A percentile compares a stretch with the other conserved stretches of the same genome.
These are phyloP conservation scores for Torulaspora pretoriensis DNA, from an alignment of 1,139 yeast species.

Conservation along the genomic window DNA sequence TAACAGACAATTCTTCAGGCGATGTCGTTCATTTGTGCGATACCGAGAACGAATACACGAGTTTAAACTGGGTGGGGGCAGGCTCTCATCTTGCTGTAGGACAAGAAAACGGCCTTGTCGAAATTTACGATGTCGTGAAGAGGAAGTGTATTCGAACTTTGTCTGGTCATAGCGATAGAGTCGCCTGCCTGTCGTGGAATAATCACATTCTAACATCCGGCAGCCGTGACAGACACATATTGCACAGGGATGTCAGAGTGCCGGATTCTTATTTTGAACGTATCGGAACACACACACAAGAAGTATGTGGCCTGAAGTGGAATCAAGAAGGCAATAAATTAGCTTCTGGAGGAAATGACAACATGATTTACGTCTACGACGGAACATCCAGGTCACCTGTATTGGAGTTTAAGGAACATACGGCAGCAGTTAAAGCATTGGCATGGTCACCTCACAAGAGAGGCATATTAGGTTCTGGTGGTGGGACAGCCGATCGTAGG, in stretches of 20 bases:
- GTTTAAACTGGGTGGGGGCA: slow-evolving; percentile 90
- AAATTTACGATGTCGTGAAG: slow-evolving; percentile 92
- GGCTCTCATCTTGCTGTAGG: slow-evolving; percentile 95
- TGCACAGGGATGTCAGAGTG: slow-evolving; percentile 87
- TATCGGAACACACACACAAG: slow-evolving; percentile 79
- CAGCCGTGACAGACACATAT: slow-evolving; percentile 74
- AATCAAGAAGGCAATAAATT: slow-evolving; percentile 79
- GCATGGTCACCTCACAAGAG: slow-evolving; percentile 98
- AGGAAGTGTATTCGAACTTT: slow-evolving; percentile 80
- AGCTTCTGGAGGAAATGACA: slow-evolving; percentile 95
- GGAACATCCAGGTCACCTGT: slow-evolving; percentile 69
- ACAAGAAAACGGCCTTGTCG: slow-evolving; percentile 79
- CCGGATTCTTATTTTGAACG: slow-evolving; percentile 76
- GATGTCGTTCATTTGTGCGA: slow-evolving; percentile 73
- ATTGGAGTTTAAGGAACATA: slow-evolving; percentile 73
- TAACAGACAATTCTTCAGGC: slow-evolving; percentile 88
- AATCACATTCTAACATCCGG: slow-evolving; percentile 86
- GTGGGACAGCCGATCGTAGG: slow-evolving; percentile 92
- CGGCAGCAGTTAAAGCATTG: slow-evolving; percentile 93
- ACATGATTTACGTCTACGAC: slow-evolving; percentile 81
- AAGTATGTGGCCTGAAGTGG: slow-evolving; percentile 96
- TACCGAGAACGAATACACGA: slow-evolving; percentile 43
- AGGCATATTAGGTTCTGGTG: slow-evolving; percentile 91
- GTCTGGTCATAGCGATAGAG: slow-evolving; percentile 87
- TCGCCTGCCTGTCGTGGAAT: slow-evolving; percentile 90